phyloP scores from a whole-genome alignment of 768 basidiomycete species.

The Rhodotorula sphaerocarpa region DNA sequence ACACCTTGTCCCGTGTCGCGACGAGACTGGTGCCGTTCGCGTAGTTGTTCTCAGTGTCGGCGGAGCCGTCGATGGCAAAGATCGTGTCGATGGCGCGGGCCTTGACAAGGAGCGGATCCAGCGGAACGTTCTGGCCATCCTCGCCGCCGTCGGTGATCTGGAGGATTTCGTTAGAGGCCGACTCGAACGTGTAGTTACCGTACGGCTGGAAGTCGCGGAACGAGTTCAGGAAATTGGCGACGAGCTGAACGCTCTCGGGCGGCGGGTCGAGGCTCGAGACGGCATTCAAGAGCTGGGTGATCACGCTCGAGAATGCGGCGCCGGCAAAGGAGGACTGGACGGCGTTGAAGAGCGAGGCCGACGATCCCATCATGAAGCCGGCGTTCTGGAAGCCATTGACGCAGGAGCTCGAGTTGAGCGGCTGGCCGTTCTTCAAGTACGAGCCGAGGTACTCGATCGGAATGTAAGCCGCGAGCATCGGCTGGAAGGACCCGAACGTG shows the following conservation, averaged over 20 bases:
- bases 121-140: slow-evolving; percentile 62
- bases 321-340: slow-evolving; percentile 5
- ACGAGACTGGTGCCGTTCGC: slow-evolving; percentile 59
- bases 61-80: slow-evolving; percentile 60
- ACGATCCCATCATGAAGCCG: slow-evolving; percentile 14
- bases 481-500: slow-evolving; percentile 62
- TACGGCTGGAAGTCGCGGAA: slow-evolving; percentile 43
- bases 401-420: slow-evolving; percentile 52
- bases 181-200: slow-evolving; percentile 52
- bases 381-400: slow-evolving; percentile 48
- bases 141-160: slow-evolving; percentile 51
- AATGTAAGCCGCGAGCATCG: slow-evolving; percentile 59
- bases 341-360: slow-evolving; percentile 42
- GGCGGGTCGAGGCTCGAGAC: slow-evolving; percentile 30
- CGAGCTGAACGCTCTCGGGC: slow-evolving; percentile 29
- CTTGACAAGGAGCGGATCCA: slow-evolving; percentile 63
- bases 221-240: slow-evolving; percentile 48
- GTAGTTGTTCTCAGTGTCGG: slow-evolving; percentile 52
- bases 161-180: slow-evolving; percentile 52
- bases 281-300: slow-evolving; percentile 7
- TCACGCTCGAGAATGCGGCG: background rate
- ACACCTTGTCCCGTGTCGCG: slow-evolving; percentile 47
- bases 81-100: slow-evolving; percentile 64
- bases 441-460: slow-evolving; percentile 56
- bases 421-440: slow-evolving; percentile 53